These are phyloP conservation scores for Poa annua DNA, from an alignment of 176 grass and related monocot species.

Conservation along the genomic window DNA sequence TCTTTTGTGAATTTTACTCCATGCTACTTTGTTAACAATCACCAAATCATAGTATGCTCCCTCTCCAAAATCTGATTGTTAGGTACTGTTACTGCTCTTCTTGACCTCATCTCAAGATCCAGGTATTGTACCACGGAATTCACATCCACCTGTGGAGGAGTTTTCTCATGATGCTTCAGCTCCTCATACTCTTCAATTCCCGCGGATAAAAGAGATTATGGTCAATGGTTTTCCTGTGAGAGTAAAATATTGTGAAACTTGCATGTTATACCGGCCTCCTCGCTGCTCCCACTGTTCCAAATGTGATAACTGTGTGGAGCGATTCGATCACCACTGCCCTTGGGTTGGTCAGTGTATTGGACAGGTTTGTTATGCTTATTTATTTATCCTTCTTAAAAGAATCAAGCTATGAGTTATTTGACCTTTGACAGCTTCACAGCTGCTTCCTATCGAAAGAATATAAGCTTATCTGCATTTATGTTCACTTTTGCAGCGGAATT, in stretches of 20 bases:
- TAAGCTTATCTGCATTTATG: slow-evolving; percentile 23
- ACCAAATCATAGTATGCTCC: slow-evolving; percentile 52
- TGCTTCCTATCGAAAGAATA: slow-evolving; percentile 18
- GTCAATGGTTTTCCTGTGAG: slow-evolving; percentile 72
- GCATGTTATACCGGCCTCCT: slow-evolving; percentile 93
- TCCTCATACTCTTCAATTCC: slow-evolving; percentile 69
- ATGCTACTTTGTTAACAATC: slow-evolving; percentile 25
- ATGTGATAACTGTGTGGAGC: slow-evolving; percentile 93
- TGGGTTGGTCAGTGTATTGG: slow-evolving; percentile 98
- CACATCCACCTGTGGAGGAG: slow-evolving; percentile 85
- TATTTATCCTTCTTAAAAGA: slow-evolving; percentile 12
- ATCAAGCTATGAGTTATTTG: slow-evolving; percentile 12
- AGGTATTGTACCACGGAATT: slow-evolving; percentile 85
- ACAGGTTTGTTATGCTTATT: slow-evolving; percentile 58
- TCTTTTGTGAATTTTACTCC: slow-evolving; percentile 37
- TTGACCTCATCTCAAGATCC: slow-evolving; percentile 94
- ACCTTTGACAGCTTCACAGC: neutral
- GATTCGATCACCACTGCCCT: slow-evolving; percentile 96
- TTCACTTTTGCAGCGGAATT: slow-evolving; percentile 63
- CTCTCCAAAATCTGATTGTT: slow-evolving; percentile 57
- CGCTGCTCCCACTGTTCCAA: slow-evolving; percentile 89
- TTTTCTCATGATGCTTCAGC: slow-evolving; percentile 71
- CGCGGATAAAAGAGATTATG: slow-evolving; percentile 72
- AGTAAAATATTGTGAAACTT: slow-evolving; percentile 98
- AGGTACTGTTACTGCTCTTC: slow-evolving; percentile 90